phyloP scores from a whole-genome alignment of 208 protist species.

The Acanthamoeba healyi region DNA sequence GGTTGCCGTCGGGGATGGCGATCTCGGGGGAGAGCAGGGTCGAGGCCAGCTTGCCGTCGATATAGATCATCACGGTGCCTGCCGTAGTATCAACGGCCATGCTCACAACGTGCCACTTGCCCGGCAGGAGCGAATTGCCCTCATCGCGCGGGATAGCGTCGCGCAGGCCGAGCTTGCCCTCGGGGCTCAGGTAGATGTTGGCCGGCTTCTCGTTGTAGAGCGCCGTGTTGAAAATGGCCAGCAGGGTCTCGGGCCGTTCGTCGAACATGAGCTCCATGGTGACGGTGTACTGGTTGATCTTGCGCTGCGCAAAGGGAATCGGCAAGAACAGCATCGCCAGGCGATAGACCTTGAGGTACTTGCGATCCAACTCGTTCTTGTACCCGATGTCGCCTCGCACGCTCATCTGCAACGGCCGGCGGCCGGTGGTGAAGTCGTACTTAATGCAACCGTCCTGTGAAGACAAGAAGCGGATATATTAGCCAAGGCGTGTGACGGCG shows the following conservation, averaged over 20 bases:
- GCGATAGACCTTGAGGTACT: conserved; percentile 64
- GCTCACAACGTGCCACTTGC: conserved; percentile 62
- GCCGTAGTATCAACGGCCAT: not conserved
- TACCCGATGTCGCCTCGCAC: conserved; percentile 57
- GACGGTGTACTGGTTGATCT: conserved; percentile 69
- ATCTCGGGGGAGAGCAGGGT: conserved; percentile 27
- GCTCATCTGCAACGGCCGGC: conserved; percentile 44
- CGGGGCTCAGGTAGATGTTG: conserved; percentile 50
- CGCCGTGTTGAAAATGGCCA: conserved; percentile 65
- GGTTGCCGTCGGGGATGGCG: conserved; percentile 22
- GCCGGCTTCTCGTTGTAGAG: conserved; percentile 63
- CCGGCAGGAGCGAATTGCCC: not conserved
- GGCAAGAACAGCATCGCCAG: conserved; percentile 68
- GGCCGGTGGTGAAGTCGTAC: conserved; percentile 70
- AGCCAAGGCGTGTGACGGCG: no score
- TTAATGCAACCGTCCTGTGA: conserved; percentile 54
- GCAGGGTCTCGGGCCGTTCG: conserved; percentile 14
- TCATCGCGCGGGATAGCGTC: conserved; percentile 35
- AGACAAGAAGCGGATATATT: conserved; percentile 4
- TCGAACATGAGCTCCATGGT: conserved; percentile 71
- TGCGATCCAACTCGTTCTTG: conserved; percentile 59
- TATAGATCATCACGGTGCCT: not conserved
- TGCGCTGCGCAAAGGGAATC: conserved; percentile 58
- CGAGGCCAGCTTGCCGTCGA: conserved; percentile 62
- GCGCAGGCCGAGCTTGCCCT: conserved; percentile 55